Evolutionary conservation across 2,329 filamentous ascomycete species (phyloP).

Genomic region (Penicillium frequentans): DNA sequence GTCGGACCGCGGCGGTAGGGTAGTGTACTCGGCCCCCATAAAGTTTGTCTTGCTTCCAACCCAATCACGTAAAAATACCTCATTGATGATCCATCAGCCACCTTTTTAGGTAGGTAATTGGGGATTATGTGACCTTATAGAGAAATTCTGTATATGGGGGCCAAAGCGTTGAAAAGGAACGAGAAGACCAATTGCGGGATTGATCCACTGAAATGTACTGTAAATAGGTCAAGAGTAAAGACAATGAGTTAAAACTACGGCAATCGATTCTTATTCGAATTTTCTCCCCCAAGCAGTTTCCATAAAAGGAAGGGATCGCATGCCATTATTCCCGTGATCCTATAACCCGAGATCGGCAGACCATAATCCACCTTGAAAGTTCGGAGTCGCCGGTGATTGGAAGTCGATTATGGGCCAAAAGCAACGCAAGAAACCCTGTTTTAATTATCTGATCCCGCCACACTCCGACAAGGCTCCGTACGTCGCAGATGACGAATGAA

Average conservation of each 20-base stretch:
- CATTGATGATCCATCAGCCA: conserved; percentile 11
- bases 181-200: neutral
- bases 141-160: neutral
- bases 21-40: neutral
- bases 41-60: neutral
- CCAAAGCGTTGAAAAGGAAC: neutral
- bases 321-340: neutral
- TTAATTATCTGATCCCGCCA: conserved; percentile 13
- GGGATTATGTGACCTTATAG: neutral
- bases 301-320: neutral
- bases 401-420: neutral
- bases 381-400: conserved; percentile 6
- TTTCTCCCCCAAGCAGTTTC: neutral
- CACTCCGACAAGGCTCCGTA: neutral
- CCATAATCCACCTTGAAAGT: neutral
- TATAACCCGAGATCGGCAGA: conserved; percentile 3
- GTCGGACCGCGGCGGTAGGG: neutral
- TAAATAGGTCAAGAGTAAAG: neutral
- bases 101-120: neutral
- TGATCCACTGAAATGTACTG: too few species aligned
- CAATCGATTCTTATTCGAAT: neutral
- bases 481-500: neutral
- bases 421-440: neutral
- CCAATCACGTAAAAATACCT: conserved; percentile 3
- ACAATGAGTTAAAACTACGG: too few species aligned